Evolutionary conservation across 2,329 filamentous ascomycete species (phyloP).

Genomic region (Colletotrichum lentis): DNA sequence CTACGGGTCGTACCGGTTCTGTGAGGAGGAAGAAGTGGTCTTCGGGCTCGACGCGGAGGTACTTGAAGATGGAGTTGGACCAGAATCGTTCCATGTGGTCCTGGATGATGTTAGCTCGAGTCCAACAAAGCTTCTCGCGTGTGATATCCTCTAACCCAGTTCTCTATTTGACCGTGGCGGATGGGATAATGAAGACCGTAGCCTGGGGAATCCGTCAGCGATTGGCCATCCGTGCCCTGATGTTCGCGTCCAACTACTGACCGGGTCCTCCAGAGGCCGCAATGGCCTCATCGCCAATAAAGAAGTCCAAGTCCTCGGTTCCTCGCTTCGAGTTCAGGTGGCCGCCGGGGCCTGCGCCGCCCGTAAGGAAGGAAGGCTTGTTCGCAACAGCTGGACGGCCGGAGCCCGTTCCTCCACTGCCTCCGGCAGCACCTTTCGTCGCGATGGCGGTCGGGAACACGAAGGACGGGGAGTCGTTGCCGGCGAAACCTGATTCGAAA

Average conservation of each 20-base stretch:
- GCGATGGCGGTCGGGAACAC: conserved; percentile 99
- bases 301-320: conserved; percentile 97
- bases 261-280: conserved; percentile 83
- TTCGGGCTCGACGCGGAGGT: conserved; percentile 95
- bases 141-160: conserved; percentile 75
- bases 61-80: conserved; percentile 99
- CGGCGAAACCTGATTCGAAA: conserved; percentile 80
- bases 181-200: conserved; percentile 98
- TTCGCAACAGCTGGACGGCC: conserved; percentile 90
- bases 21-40: conserved; percentile 99
- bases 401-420: conserved; percentile 78
- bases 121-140: neutral
- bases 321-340: conserved; percentile 92
- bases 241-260: conserved; percentile 51
- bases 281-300: conserved; percentile 96
- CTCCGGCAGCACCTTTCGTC: conserved; percentile 81
- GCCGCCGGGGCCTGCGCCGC: conserved; percentile 82
- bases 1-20: conserved; percentile 75
- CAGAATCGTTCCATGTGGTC: conserved; percentile 99
- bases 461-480: conserved; percentile 98
- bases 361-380: conserved; percentile 94
- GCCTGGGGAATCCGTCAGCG: conserved; percentile 58
- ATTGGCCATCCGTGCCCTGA: neutral
- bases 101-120: conserved; percentile 56
- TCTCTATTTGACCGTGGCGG: conserved; percentile 97